A percentile compares a stretch with the other conserved stretches of the same genome.
phyloP scores from a whole-genome alignment of 257 asterid species.

The Verbascum thapsus region DNA sequence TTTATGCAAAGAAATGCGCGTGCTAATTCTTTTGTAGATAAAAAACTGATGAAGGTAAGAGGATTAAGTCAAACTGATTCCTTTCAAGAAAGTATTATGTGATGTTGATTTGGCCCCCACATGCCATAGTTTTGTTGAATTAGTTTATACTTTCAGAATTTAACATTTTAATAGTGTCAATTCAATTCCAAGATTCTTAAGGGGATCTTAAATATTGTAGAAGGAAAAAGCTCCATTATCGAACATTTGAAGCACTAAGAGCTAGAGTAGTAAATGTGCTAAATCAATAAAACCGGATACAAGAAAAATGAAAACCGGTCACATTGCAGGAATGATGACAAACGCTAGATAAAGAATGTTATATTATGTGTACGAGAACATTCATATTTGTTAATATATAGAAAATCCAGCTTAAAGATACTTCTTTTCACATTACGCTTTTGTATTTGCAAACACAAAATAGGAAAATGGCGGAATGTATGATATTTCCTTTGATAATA shows the following conservation, averaged over 20 bases:
- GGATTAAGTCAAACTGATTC: neutral
- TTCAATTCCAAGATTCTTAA: neutral
- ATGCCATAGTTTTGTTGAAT: neutral
- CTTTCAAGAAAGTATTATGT: neutral
- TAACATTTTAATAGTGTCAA: neutral
- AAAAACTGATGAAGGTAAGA: slow-evolving; percentile 2
- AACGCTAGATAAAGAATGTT: neutral
- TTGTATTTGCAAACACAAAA: neutral
- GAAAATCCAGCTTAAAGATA: neutral
- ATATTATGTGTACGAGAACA: neutral
- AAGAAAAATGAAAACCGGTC: neutral
- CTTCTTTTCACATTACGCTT: neutral
- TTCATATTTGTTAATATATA: neutral
- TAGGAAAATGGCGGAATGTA: neutral
- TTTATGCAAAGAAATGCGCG: neutral
- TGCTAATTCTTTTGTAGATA: neutral
- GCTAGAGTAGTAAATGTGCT: neutral
- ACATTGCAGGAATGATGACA: neutral
- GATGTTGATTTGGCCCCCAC: neutral
- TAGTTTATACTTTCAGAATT: slow-evolving; percentile 14
- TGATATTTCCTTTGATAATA: slow-evolving; percentile 3
- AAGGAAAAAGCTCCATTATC: neutral
- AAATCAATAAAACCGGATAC: neutral
- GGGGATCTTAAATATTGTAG: slow-evolving; percentile 1
- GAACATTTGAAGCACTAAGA: neutral